Base-by-base conservation (phyloP, 768 basidiomycete species). In the Mycena metata region DNA sequence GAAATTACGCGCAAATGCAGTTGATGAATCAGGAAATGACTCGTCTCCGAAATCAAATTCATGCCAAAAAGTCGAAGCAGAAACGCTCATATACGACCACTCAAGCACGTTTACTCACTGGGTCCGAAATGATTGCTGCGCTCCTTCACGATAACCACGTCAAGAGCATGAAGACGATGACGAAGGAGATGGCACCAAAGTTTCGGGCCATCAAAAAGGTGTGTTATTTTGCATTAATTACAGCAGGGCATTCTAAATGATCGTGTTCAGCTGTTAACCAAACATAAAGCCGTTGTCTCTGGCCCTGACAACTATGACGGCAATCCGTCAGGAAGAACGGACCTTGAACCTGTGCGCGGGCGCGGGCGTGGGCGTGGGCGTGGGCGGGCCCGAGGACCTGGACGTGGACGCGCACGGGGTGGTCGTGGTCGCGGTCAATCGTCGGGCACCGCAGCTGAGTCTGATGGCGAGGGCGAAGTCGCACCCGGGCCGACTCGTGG, bases 21-120 rank as follows among this genome's bases (percentile, higher is more conserved):
- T 21, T 61, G 17, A 61, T 61, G 60, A 33, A 61, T 15, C 5
- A 26, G 35, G 60, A 61, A 17, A 51, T 51, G 23, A 24, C 36
- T 11, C 36, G 49, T 12, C 47, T 61, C 15, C 60, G 60, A 23
- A 16, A 11, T 21, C 49, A 61, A 17, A 6, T 60, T 16, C 0
- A 21, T 7, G 59, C 59, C 10, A 49, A 50, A 10, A 60, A 60
- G 57, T 21, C n/a, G 10, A 60, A 60, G 17, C 33, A 13, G 47
- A 60, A 60, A n/a, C 59, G 59, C 1, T 17, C 59, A 15, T 50
- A 50, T 46, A 60, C 46, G 5, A 60, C 59, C 13, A 17, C 3
- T 7, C 59, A 60, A 2, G 59, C 59, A 16, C 46, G 59, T 16
- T 21, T 60, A 8, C 23, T 60, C 16, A 60, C 59, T 10, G 24